Conservation (phyloP, 2,329 filamentous ascomycete species). For the Ceratocystis destructans region DNA sequence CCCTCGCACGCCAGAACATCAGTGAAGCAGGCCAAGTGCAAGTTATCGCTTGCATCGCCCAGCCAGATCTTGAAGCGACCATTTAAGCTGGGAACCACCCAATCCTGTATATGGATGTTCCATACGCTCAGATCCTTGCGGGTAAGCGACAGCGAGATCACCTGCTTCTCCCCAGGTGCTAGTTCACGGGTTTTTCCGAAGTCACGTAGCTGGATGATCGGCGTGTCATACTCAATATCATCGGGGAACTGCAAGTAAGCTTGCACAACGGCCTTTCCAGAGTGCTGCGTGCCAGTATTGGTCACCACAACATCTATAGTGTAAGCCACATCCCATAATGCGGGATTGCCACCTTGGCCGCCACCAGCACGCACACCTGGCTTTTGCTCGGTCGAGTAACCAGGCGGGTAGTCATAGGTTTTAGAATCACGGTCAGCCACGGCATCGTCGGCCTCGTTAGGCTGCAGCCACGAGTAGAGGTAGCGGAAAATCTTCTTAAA, state of each 20-base stretch:
- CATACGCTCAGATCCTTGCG: conserved; percentile 61
- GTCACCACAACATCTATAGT: conserved; percentile 33
- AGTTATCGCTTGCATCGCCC: conserved; percentile 28
- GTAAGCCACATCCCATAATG: conserved; percentile 42
- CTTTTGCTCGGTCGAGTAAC: conserved; percentile 43
- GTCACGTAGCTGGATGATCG: conserved; percentile 52
- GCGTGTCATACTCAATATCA: conserved; percentile 42
- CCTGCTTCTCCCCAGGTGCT: conserved; percentile 37
- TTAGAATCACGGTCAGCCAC: conserved; percentile 26
- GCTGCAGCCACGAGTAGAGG: conserved; percentile 52
- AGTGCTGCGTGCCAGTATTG: conserved; percentile 35
- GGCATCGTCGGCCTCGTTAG: conserved; percentile 30
- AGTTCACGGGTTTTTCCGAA: conserved; percentile 54
- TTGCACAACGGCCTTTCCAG: conserved; percentile 35
- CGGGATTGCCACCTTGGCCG: conserved; percentile 53
- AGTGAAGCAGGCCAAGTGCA: conserved; percentile 25
- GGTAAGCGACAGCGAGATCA: conserved; percentile 45
- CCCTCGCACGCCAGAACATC: conserved; percentile 25
- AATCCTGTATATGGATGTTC: conserved; percentile 55
- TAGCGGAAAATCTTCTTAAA: conserved; percentile 51
- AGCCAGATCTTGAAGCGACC: conserved; percentile 31
- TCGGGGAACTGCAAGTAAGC: conserved; percentile 34
- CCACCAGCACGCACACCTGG: conserved; percentile 48
- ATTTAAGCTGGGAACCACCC: conserved; percentile 37
- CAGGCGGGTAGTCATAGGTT: conserved; percentile 49